phyloP scores from a whole-genome alignment of 345 rosid species.

The Carallia pectinifolia region DNA sequence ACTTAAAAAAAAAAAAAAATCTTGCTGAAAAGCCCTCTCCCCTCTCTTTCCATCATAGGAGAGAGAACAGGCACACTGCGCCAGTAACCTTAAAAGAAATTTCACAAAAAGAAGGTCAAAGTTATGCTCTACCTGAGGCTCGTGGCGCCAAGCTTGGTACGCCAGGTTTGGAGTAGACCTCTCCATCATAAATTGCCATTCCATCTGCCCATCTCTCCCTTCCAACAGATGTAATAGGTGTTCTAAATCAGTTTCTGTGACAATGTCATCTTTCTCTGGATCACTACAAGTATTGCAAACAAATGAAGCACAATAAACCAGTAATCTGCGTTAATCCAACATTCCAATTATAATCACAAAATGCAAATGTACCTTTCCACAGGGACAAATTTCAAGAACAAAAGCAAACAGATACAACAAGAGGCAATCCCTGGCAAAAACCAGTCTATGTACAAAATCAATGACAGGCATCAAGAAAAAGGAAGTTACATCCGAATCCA shows the following conservation, averaged over 20 bases:
- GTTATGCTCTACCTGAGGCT: slow-evolving; percentile 59
- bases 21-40: no score
- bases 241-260: slow-evolving; percentile 72
- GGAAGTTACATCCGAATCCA: no score
- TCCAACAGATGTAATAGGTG: slow-evolving; percentile 73
- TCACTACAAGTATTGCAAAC: slow-evolving; percentile 29
- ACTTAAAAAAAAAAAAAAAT: no score
- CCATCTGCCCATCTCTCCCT: slow-evolving; percentile 56
- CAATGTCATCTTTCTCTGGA: slow-evolving; percentile 41
- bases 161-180: slow-evolving; percentile 70
- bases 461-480: no score
- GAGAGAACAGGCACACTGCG: no score
- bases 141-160: slow-evolving; percentile 91
- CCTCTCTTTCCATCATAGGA: no score
- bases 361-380: neutral
- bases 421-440: no score
- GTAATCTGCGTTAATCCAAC: neutral
- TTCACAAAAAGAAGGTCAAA: neutral
- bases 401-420: no score
- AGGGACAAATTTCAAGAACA: neutral
- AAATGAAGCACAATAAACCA: slow-evolving; percentile 9
- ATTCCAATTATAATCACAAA: neutral
- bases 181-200: slow-evolving; percentile 93
- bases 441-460: no score
- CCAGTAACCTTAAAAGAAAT: neutral